phyloP scores from a whole-genome alignment of 1,139 yeast genomes.

The Taphrina pruni region DNA sequence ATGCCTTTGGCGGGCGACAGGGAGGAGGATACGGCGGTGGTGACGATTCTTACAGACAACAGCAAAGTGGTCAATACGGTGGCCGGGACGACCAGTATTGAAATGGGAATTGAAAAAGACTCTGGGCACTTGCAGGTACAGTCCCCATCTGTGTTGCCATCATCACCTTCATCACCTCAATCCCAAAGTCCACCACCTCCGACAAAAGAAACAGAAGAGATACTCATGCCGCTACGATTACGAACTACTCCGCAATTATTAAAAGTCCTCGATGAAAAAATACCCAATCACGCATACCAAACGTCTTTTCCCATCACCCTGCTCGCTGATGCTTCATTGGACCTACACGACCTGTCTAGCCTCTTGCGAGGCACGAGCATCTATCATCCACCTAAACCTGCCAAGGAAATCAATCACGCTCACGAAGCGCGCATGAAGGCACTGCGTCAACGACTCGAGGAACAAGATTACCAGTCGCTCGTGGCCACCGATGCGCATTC shows the following conservation, averaged over 20 bases:
- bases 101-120: not conserved
- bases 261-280: not conserved
- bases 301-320: constrained; percentile 9
- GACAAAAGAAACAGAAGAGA: not conserved
- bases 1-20: constrained; percentile 3
- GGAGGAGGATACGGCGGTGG: constrained; percentile 22
- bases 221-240: not conserved
- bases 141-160: not conserved
- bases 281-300: constrained; percentile 15
- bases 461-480: constrained; percentile 16
- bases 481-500: not conserved
- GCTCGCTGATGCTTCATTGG: not conserved
- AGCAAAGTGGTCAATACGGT: constrained; percentile 17
- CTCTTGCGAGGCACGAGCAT: constrained; percentile 12
- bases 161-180: constrained; percentile 1
- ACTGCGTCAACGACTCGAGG: constrained; percentile 8
- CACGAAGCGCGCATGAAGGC: constrained; percentile 18
- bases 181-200: not conserved
- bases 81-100: constrained; percentile 2
- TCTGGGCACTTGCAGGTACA: not conserved
- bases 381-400: not conserved
- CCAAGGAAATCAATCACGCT: constrained; percentile 9
- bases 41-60: constrained; percentile 12
- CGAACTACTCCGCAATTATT: constrained; percentile 18
- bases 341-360: not conserved